A percentile compares a stretch with the other conserved stretches of the same genome.
Conservation (phyloP, 192 early-diverging fungal species). For the Endogone sp. region DNA sequence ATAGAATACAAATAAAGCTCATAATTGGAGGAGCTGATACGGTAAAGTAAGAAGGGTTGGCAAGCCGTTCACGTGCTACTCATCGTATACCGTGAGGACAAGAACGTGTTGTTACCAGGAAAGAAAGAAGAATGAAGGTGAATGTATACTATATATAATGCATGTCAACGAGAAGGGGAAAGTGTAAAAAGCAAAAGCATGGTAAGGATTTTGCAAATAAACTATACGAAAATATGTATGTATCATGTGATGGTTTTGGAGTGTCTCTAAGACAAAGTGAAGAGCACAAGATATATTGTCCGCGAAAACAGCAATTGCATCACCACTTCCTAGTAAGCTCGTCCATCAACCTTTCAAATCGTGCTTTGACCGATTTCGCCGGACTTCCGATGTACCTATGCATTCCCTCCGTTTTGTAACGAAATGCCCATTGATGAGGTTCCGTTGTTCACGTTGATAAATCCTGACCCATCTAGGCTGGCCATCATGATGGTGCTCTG, state of each 20-base stretch:
- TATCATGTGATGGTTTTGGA: neutral
- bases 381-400: neutral
- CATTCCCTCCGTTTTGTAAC: neutral
- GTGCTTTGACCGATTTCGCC: neutral
- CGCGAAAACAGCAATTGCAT: neutral
- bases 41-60: neutral
- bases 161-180: neutral
- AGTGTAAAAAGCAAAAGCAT: neutral
- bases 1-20: neutral
- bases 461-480: neutral
- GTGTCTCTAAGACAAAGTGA: neutral
- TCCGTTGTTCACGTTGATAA: neutral
- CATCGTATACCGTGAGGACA: neutral
- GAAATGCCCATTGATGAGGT: too few relatives aligned
- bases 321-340: neutral
- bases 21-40: neutral
- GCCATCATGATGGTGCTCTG: neutral
- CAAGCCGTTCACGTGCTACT: neutral
- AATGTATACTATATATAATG: neutral
- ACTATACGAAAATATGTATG: neutral
- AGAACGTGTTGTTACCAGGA: neutral
- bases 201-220: neutral
- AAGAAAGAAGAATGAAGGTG: neutral
- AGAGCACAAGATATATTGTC: neutral
- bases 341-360: neutral